These are phyloP conservation scores for Saccharomycopsis amapae DNA, from an alignment of 805 yeast species.

Conservation along the genomic window DNA sequence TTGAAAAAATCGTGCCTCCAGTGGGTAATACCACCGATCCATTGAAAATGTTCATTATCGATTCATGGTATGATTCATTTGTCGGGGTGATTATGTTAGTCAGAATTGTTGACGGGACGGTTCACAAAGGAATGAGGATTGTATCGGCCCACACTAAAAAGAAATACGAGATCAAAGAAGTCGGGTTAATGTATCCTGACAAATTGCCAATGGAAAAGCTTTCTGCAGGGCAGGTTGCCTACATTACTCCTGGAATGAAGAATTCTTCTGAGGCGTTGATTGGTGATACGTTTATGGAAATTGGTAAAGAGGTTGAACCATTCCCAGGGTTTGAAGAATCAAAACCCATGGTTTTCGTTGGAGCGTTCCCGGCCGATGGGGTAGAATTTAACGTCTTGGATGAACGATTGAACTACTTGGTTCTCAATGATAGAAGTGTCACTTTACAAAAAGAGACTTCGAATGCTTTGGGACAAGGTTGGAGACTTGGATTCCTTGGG, in stretches of 20 bases:
- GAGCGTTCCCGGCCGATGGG: constrained; percentile 96
- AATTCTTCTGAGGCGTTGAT: constrained; percentile 77
- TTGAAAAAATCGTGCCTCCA: constrained; percentile 78
- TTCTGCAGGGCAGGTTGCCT: constrained; percentile 90
- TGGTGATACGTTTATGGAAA: constrained; percentile 81
- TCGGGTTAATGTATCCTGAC: constrained; percentile 95
- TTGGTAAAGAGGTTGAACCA: constrained; percentile 57
- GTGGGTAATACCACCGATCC: constrained; percentile 47
- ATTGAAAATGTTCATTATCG: constrained; percentile 75
- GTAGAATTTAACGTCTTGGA: constrained; percentile 82
- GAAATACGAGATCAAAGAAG: constrained; percentile 82
- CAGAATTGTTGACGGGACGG: constrained; percentile 74
- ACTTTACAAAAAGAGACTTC: constrained; percentile 86
- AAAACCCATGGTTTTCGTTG: constrained; percentile 97
- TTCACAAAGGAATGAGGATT: constrained; percentile 68
- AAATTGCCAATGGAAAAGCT: constrained; percentile 55
- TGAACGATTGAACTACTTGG: constrained; percentile 82
- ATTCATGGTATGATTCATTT: constrained; percentile 94
- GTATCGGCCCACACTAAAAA: constrained; percentile 69
- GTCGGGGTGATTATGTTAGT: constrained; percentile 85
- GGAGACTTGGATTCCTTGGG: constrained; percentile 94
- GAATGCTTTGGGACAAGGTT: constrained; percentile 92
- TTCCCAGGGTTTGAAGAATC: constrained; percentile 95
- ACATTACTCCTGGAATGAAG: constrained; percentile 91
- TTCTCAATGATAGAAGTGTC: constrained; percentile 87